Evolutionary conservation across 768 basidiomycete species (phyloP).

Genomic region (Boletus bicolor): DNA sequence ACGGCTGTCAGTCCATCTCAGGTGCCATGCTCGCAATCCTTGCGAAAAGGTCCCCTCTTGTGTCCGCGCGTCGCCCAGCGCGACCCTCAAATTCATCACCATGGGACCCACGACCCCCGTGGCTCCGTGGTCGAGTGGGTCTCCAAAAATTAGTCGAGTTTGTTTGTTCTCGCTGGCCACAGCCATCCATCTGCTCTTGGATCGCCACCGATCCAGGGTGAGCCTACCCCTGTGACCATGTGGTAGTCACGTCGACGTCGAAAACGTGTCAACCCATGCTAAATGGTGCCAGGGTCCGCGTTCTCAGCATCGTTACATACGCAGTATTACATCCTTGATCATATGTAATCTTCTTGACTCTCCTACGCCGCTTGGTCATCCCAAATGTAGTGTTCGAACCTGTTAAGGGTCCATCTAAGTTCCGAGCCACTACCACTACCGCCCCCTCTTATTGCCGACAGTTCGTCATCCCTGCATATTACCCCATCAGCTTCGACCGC

Average conservation of each 20-base stretch:
- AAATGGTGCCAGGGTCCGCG: not conserved
- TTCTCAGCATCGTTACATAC: conserved; percentile 13
- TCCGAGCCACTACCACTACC: conserved; percentile 52
- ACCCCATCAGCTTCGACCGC: conserved; percentile 68
- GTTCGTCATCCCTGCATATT: conserved; percentile 72
- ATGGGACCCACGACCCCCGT: conserved; percentile 20
- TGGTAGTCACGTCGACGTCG: conserved; percentile 22
- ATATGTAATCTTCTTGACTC: conserved; percentile 1
- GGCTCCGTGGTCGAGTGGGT: conserved; percentile 12
- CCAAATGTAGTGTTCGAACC: conserved; percentile 68
- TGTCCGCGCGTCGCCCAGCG: conserved; percentile 6
- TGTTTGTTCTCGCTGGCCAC: conserved; percentile 1
- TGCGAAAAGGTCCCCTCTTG: not conserved
- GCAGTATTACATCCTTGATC: conserved; percentile 6
- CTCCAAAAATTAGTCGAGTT: not conserved
- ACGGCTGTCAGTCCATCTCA: conserved; percentile 10
- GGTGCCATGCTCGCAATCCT: conserved; percentile 3
- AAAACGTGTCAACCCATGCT: conserved; percentile 22
- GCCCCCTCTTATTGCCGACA: conserved; percentile 35
- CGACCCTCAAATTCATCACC: conserved; percentile 22
- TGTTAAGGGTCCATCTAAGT: conserved; percentile 70
- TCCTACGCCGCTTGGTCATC: conserved; percentile 50
- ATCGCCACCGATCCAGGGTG: conserved; percentile 25
- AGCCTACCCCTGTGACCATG: not conserved
- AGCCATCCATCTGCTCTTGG: conserved; percentile 3